A percentile compares a stretch with the other conserved stretches of the same genome.
phyloP scores from a whole-genome alignment of 768 basidiomycete genomes.

The Lactifluus volemus region DNA sequence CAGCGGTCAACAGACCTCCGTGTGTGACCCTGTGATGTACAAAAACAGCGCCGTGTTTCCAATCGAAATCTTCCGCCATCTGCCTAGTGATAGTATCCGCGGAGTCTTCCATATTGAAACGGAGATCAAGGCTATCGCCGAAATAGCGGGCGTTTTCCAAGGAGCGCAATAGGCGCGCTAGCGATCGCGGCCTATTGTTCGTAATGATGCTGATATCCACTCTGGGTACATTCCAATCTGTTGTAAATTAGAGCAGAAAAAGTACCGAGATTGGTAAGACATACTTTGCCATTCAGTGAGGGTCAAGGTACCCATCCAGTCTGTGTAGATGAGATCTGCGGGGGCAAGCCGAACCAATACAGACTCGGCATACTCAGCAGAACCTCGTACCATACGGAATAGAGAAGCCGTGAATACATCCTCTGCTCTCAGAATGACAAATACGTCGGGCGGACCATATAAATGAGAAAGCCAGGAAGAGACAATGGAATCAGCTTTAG shows the following conservation, averaged over 20 bases:
- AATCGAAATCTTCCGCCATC: conserved; percentile 41
- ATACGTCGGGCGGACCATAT: conserved; percentile 20
- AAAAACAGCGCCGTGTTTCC: conserved; percentile 52
- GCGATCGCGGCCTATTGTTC: conserved; percentile 63
- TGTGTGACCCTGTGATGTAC: conserved; percentile 69
- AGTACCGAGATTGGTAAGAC: conserved; percentile 14
- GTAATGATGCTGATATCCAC: conserved; percentile 72
- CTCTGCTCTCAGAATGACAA: conserved; percentile 8
- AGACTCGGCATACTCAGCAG: conserved; percentile 12
- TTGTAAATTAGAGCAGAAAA: conserved; percentile 15
- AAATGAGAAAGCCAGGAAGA: conserved; percentile 18
- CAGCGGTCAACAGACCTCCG: conserved; percentile 71
- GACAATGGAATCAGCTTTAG: neutral
- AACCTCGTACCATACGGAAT: neutral
- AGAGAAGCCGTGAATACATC: conserved; percentile 4
- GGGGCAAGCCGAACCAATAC: conserved; percentile 38
- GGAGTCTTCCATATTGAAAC: conserved; percentile 71
- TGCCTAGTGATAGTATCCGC: conserved; percentile 52
- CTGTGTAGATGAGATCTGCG: conserved; percentile 40
- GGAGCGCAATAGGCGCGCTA: conserved; percentile 57
- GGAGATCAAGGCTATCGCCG: conserved; percentile 55
- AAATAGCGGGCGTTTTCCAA: conserved; percentile 51
- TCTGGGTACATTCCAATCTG: conserved; percentile 68
- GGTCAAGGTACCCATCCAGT: conserved; percentile 57
- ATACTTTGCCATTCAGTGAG: conserved; percentile 52